Percentiles rank a stretch among this genome's conserved stretches.
phyloP scores from a whole-genome alignment of 2,329 filamentous ascomycete genomes.

The Claviceps arundinis region DNA sequence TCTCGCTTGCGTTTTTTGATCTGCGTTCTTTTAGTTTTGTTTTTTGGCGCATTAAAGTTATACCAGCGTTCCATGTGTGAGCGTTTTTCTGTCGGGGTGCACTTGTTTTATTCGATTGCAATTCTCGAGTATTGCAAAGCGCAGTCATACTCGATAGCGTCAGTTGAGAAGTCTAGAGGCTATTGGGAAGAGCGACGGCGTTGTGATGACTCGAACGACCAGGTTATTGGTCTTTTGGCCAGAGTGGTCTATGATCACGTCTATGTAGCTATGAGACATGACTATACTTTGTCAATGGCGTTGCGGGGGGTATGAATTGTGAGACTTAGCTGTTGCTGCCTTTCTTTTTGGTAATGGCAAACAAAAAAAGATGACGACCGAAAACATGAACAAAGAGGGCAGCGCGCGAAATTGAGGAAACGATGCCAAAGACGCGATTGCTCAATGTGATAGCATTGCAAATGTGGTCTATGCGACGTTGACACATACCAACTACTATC shows the following conservation, averaged over 20 bases:
- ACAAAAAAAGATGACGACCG: neutral
- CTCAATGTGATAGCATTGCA: neutral
- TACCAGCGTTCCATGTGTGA: slow-evolving; percentile 4
- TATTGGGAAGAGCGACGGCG: slow-evolving; percentile 5
- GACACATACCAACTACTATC: neutral
- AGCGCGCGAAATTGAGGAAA: neutral
- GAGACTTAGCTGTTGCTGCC: neutral
- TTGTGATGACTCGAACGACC: slow-evolving; percentile 5
- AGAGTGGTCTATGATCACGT: neutral
- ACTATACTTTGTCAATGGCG: neutral
- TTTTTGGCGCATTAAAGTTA: slow-evolving; percentile 8
- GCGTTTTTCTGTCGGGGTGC: slow-evolving; percentile 1
- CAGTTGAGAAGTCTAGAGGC: slow-evolving; percentile 10
- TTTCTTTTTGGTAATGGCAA: neutral
- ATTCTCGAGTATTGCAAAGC: neutral
- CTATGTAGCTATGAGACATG: slow-evolving; percentile 1
- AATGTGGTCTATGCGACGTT: neutral
- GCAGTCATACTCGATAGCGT: slow-evolving; percentile 10
- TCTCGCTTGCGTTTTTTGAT: neutral
- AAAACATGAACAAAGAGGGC: neutral
- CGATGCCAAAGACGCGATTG: neutral
- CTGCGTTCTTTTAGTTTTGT: neutral
- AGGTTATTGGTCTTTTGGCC: neutral
- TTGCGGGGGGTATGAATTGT: neutral
- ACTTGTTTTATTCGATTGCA: slow-evolving; percentile 1